phyloP scores from a whole-genome alignment of 495 filamentous ascomycete species.

The Tuber melanosporum region DNA sequence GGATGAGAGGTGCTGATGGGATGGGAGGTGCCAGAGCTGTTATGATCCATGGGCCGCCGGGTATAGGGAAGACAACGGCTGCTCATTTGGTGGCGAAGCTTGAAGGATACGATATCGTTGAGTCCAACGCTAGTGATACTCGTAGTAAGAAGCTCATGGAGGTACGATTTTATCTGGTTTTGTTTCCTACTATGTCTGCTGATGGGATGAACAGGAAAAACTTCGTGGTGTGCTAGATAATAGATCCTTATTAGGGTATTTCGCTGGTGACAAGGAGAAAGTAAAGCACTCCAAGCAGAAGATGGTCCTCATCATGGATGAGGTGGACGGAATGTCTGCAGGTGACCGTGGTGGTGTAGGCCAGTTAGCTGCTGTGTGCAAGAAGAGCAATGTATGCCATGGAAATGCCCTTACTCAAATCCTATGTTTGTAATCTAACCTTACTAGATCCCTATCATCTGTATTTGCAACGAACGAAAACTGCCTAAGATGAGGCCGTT shows the following conservation, averaged over 20 bases:
- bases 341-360: slow-evolving; percentile 95
- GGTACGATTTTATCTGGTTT: slow-evolving; percentile 17
- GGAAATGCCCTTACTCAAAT: background rate
- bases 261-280: slow-evolving; percentile 74
- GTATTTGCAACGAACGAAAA: slow-evolving; percentile 93
- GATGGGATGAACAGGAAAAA: slow-evolving; percentile 46
- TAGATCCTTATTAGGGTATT: slow-evolving; percentile 84
- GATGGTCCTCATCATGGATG: slow-evolving; percentile 94
- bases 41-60: slow-evolving; percentile 89
- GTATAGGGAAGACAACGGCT: slow-evolving; percentile 96
- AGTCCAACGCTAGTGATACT: slow-evolving; percentile 96
- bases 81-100: slow-evolving; percentile 89
- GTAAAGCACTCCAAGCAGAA: slow-evolving; percentile 79
- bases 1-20: slow-evolving; percentile 72
- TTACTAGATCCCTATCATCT: slow-evolving; percentile 73
- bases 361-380: slow-evolving; percentile 85
- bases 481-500: slow-evolving; percentile 98
- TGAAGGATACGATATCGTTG: slow-evolving; percentile 86
- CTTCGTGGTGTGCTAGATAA: slow-evolving; percentile 86
- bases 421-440: slow-evolving; percentile 12
- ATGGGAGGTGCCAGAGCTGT: slow-evolving; percentile 70
- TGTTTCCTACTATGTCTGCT: slow-evolving; percentile 1
- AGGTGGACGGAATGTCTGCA: slow-evolving; percentile 98
- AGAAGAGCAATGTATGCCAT: slow-evolving; percentile 58
- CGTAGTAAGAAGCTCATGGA: slow-evolving; percentile 96